These are phyloP conservation scores for Neckera pumila DNA, from an alignment of 225 moss, liverwort and hornwort genomes.

Conservation along the genomic window DNA sequence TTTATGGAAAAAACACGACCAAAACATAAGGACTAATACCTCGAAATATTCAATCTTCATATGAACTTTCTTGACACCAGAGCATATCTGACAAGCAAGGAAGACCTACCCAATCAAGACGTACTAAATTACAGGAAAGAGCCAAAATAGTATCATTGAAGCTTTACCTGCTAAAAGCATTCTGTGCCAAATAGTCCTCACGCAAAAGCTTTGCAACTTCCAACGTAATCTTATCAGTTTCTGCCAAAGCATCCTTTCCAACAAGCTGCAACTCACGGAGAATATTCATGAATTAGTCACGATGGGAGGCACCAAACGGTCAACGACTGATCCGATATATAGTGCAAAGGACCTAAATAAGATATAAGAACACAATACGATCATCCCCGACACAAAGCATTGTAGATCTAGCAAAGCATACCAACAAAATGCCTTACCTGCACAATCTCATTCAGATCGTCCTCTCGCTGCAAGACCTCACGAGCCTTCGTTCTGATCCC, in stretches of 20 bases:
- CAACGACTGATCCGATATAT: not conserved
- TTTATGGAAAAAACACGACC: not conserved
- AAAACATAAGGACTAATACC: not conserved
- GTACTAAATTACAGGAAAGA: not conserved
- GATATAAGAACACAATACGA: not conserved
- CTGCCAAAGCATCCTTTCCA: constrained; percentile 94
- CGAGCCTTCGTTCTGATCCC: constrained; percentile 88
- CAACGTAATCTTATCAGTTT: constrained; percentile 89
- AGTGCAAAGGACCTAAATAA: not conserved
- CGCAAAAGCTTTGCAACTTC: constrained; percentile 97
- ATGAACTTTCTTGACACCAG: not conserved
- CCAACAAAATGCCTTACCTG: constrained; percentile 28
- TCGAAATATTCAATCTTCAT: not conserved
- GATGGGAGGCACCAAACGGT: not conserved
- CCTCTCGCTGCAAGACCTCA: constrained; percentile 89
- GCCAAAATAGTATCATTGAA: not conserved
- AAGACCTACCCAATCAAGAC: not conserved
- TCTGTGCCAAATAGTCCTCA: constrained; percentile 96
- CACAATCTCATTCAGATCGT: constrained; percentile 96
- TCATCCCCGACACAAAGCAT: not conserved
- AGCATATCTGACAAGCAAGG: not conserved
- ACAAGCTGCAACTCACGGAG: constrained; percentile 51
- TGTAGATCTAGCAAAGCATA: not conserved
- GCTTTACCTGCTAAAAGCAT: constrained; percentile 77
- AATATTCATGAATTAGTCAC: not conserved